These are phyloP conservation scores for Ogataea wickerhamii DNA, from an alignment of 805 yeast genomes.

Conservation along the genomic window DNA sequence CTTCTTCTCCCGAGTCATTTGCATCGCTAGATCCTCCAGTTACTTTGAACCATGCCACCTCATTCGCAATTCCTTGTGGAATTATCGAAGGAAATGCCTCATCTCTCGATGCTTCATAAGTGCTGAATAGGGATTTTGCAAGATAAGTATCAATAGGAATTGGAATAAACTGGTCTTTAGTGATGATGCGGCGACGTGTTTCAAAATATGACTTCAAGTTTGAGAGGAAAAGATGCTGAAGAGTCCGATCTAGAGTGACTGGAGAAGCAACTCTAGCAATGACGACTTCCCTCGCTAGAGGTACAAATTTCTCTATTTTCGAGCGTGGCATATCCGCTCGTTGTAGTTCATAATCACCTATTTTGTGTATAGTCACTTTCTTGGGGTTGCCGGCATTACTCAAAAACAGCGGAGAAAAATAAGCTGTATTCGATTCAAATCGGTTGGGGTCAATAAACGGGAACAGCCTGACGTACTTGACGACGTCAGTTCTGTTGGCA, in stretches of 20 bases:
- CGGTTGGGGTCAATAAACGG: constrained; percentile 64
- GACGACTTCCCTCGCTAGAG: constrained; percentile 58
- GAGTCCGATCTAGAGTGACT: constrained; percentile 57
- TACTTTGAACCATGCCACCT: constrained; percentile 83
- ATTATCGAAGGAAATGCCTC: constrained; percentile 33
- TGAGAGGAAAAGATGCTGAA: constrained; percentile 57
- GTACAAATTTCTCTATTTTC: constrained; percentile 29
- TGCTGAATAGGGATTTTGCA: constrained; percentile 52
- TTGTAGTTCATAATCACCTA: constrained; percentile 23
- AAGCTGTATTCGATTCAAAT: constrained; percentile 38
- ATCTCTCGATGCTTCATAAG: constrained; percentile 26
- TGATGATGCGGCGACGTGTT: constrained; percentile 51
- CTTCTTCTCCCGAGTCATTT: constrained; percentile 19
- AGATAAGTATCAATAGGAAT: constrained; percentile 69
- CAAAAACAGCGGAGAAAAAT: constrained; percentile 61
- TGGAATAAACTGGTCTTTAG: constrained; percentile 67
- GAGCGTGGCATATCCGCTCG: constrained; percentile 20
- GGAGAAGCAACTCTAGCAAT: constrained; percentile 69
- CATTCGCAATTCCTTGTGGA: constrained; percentile 63
- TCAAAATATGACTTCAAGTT: constrained; percentile 64
- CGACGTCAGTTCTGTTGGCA: constrained; percentile 5
- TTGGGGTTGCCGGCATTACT: constrained; percentile 43
- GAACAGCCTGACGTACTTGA: constrained; percentile 40
- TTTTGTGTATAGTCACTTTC: constrained; percentile 14
- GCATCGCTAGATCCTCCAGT: constrained; percentile 43